Conservation (phyloP, 179 eudicot species). For the Patellifolia procumbens region DNA sequence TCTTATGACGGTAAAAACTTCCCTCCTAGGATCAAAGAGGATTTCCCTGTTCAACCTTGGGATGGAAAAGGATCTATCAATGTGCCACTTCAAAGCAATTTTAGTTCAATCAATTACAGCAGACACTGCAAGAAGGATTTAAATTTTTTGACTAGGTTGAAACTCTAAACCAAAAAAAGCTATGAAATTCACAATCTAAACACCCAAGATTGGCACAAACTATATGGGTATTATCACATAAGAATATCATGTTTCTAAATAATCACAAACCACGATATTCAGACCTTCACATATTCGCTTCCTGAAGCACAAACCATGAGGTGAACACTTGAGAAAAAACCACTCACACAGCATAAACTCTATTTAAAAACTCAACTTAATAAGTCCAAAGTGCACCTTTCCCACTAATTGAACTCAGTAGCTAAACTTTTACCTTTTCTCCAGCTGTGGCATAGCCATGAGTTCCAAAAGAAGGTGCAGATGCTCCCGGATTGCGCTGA, state of each 20-base stretch:
- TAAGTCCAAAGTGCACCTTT: background rate
- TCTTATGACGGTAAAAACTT: background rate
- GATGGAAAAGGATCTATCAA: background rate
- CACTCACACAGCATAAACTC: background rate
- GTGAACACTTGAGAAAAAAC: too few species aligned
- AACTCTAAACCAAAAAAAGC: background rate
- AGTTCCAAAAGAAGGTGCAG: conserved; percentile 21
- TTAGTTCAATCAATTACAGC: background rate
- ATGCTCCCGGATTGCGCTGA: conserved; percentile 20
- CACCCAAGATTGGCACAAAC: background rate
- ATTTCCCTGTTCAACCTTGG: background rate
- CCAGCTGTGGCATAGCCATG: conserved; percentile 34
- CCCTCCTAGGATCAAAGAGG: background rate
- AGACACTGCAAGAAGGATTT: background rate
- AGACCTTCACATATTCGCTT: too few species aligned
- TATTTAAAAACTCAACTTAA: background rate
- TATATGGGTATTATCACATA: background rate
- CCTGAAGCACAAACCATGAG: background rate
- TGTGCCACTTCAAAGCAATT: background rate
- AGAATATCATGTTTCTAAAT: background rate
- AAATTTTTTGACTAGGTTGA: background rate
- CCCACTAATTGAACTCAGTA: background rate
- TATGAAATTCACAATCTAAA: background rate
- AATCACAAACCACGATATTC: too few species aligned
- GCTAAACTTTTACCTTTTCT: conserved; percentile 29